Conservation (phyloP, 257 asterid genomes). For the Solanum arcanum region DNA sequence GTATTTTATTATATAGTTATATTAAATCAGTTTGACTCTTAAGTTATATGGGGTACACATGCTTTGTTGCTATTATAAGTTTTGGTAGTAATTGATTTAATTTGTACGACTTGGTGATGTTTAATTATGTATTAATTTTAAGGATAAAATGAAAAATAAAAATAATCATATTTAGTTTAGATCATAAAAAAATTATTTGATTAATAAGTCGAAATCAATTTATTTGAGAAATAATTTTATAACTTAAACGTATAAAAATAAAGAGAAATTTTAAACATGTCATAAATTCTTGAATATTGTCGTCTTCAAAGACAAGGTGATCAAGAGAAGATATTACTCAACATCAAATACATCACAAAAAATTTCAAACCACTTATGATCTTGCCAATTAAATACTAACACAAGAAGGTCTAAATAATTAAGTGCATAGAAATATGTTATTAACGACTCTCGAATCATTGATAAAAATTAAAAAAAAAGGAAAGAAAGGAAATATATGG, state of each 20-base stretch:
- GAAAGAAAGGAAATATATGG: neutral
- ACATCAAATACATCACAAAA: neutral
- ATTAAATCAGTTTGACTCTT: neutral
- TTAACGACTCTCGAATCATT: fast-evolving
- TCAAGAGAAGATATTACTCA: neutral
- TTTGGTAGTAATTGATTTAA: neutral
- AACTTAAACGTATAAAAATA: neutral
- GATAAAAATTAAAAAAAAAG: neutral
- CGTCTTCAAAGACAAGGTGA: neutral
- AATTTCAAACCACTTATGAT: neutral
- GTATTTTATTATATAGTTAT: neutral
- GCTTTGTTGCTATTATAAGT: neutral
- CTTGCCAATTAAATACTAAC: neutral
- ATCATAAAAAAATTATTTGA: neutral
- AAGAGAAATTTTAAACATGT: neutral
- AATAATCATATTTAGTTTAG: neutral
- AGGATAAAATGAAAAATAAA: too few species aligned
- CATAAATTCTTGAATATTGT: neutral
- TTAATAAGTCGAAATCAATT: neutral
- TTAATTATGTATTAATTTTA: neutral
- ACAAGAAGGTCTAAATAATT: neutral
- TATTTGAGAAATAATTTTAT: neutral
- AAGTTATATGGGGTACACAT: neutral
- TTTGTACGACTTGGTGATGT: neutral
- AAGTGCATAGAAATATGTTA: neutral